Evolutionary conservation across 495 filamentous ascomycete species (phyloP).

Genomic region (Hypoxylon intermedium): DNA sequence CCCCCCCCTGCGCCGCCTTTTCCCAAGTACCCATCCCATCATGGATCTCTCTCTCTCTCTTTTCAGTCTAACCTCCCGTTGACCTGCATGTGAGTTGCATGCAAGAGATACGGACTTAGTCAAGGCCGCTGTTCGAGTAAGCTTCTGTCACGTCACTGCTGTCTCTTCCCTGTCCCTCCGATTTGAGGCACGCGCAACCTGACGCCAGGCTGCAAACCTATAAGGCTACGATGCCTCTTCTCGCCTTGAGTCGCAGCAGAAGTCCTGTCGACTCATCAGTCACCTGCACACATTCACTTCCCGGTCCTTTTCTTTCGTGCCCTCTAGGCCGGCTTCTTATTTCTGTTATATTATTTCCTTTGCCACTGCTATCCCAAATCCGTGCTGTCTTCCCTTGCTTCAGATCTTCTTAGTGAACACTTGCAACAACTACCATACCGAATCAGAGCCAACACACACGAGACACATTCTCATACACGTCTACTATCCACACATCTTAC

Average conservation of each 20-base stretch:
- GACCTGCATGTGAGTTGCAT: constrained; percentile 42
- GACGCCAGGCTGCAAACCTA: constrained; percentile 44
- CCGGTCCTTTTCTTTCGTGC: constrained; percentile 42
- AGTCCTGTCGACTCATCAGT: constrained; percentile 47
- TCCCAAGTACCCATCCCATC: constrained; percentile 22
- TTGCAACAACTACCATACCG: constrained; percentile 24
- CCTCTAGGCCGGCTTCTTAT: constrained; percentile 38
- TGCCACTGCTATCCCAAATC: constrained; percentile 15
- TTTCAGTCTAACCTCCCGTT: constrained; percentile 35
- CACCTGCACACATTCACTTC: constrained; percentile 42
- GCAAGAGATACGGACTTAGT: constrained; percentile 35
- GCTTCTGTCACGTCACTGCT: constrained; percentile 41
- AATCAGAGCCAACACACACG: constrained; percentile 14
- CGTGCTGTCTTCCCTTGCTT: constrained; percentile 25
- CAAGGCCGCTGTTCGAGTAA: constrained; percentile 27
- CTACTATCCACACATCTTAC: constrained; percentile 4
- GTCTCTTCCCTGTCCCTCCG: constrained; percentile 34
- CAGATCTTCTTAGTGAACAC: constrained; percentile 16
- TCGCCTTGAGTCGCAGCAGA: constrained; percentile 34
- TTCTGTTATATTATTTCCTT: constrained; percentile 34
- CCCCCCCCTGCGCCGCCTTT: constrained; percentile 41
- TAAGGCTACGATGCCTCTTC: constrained; percentile 49
- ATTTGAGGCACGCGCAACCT: constrained; percentile 29
- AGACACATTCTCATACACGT: neutral
- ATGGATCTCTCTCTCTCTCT: constrained; percentile 25